Base-by-base conservation (phyloP, 306 rosid genomes). In the Crotalaria pallida region DNA sequence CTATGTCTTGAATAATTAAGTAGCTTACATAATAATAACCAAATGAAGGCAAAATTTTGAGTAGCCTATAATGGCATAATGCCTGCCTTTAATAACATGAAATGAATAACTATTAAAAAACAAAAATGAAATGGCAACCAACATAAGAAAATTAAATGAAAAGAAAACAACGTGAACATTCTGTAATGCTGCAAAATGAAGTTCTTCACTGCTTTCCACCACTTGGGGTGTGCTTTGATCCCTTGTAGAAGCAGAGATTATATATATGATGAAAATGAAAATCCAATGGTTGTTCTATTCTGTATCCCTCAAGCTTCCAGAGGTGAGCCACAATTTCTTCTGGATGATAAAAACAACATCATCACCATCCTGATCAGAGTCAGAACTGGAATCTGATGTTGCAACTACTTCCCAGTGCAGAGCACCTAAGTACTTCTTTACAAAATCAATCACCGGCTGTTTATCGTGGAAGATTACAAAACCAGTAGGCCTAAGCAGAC, bases 341-440 rank as follows among this genome's bases (percentile, higher is more conserved):
- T 95, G 97, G 80, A 91, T 15, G 10, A 95, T 65, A 15, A 91
- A 49, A 71, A 91, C 82, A 58, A 77, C 81, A 10, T 84, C 91
- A 10, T 87, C 92, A 1, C 81, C 85, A 10, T 88, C 92, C 60
- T 79, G 74, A 10, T 67, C 88, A 0, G 92, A 83, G 47, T 86
- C 92, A 3, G 89, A 83, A 77, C 79, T 57, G 23, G 88, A 53
- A 59, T 85, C 83, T 0, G 76, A 71, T 2, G 85, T 73, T 58
- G 92, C 88, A 73, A 94, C 85, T 66, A 69, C 84, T 83, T 95
- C 96, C 97, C 97, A 95, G 83, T 91, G 97, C 86, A 95, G 75
- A n/a, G 91, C 84, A 1, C 86, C 66, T 47, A 84, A 66, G 69
- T 91, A 79, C 73, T 84, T 95, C 83, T 87, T 91, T 33, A 91